Percentiles rank a stretch among this genome's conserved stretches.
Evolutionary conservation across 345 rosid genomes (phyloP).

Genomic region (Corymbia maculata): DNA sequence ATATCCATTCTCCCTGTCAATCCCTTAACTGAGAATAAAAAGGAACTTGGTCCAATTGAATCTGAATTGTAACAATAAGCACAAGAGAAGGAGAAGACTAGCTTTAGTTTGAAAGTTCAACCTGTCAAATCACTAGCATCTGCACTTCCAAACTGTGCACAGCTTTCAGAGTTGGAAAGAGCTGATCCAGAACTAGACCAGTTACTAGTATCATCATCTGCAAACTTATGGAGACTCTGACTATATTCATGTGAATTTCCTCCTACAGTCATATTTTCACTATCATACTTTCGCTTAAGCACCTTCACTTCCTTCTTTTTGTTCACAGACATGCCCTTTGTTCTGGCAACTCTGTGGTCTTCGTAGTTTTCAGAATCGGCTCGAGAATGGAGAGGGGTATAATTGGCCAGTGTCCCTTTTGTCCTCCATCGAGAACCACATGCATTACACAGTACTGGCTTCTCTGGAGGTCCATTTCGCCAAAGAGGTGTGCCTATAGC

Average conservation of each 20-base stretch:
- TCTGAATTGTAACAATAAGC: not conserved
- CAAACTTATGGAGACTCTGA: slow-evolving; percentile 35
- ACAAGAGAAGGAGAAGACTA: not conserved
- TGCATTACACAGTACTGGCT: slow-evolving; percentile 97
- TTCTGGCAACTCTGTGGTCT: slow-evolving; percentile 46
- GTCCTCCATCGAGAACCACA: slow-evolving; percentile 98
- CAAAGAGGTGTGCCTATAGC: slow-evolving; percentile 85
- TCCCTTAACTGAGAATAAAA: not conserved
- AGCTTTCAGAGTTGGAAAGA: slow-evolving; percentile 91
- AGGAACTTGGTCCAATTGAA: not conserved
- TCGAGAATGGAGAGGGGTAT: slow-evolving; percentile 73
- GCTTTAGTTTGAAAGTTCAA: slow-evolving; percentile 8
- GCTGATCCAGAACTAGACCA: slow-evolving; percentile 98
- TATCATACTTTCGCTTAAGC: slow-evolving; percentile 66
- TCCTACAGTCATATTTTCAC: slow-evolving; percentile 30
- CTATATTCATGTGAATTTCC: slow-evolving; percentile 33
- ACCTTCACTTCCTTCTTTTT: slow-evolving; percentile 55
- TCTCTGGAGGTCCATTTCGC: slow-evolving; percentile 98
- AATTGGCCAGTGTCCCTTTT: slow-evolving; percentile 78
- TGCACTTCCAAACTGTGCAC: slow-evolving; percentile 72
- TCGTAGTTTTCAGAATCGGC: slow-evolving; percentile 54
- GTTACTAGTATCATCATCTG: slow-evolving; percentile 84
- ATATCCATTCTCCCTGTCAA: not conserved
- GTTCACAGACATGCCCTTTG: slow-evolving; percentile 44
- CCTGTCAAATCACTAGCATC: slow-evolving; percentile 95